A percentile compares a stretch with the other conserved stretches of the same genome.
Conservation (phyloP, 1,139 yeast species). For the Scheffersomyces lignicola region DNA sequence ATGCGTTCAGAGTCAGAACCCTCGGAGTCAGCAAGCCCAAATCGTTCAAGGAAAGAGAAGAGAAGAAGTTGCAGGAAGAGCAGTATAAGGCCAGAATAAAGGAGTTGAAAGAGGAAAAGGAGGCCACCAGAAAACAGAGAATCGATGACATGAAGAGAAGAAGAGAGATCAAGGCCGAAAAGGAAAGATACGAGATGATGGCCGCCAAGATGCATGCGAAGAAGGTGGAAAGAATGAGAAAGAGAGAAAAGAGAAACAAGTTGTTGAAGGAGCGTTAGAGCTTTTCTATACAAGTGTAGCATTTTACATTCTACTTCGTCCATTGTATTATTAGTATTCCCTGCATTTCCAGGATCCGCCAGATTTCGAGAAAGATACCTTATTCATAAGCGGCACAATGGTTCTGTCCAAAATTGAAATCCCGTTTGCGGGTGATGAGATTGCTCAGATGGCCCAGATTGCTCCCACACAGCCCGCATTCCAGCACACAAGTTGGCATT, state of each 20-base stretch:
- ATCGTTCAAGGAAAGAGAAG: constrained; percentile 31
- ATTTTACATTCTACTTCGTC: not conserved
- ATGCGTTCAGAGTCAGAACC: constrained; percentile 47
- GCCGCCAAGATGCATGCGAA: constrained; percentile 77
- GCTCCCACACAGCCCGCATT: no score
- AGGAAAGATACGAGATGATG: constrained; percentile 68
- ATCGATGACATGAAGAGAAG: constrained; percentile 60
- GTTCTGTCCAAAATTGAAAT: no score
- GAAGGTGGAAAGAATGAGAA: constrained; percentile 75
- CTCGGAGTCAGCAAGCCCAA: constrained; percentile 24
- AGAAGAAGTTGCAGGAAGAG: constrained; percentile 39
- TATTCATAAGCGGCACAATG: no score
- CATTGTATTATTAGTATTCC: not conserved
- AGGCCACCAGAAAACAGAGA: constrained; percentile 47
- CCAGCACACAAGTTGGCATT: no score
- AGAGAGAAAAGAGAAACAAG: constrained; percentile 81
- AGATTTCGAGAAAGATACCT: no score
- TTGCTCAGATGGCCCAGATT: no score
- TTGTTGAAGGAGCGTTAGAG: constrained; percentile 64
- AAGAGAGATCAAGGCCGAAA: constrained; percentile 69
- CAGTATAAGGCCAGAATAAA: constrained; percentile 55
- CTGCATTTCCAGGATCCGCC: no score
- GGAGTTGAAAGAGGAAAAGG: constrained; percentile 62
- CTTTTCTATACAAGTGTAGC: not conserved
- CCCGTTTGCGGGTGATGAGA: no score